phyloP scores from a whole-genome alignment of 495 filamentous ascomycete genomes.

The Pseudomonodictys pantanalensis region DNA sequence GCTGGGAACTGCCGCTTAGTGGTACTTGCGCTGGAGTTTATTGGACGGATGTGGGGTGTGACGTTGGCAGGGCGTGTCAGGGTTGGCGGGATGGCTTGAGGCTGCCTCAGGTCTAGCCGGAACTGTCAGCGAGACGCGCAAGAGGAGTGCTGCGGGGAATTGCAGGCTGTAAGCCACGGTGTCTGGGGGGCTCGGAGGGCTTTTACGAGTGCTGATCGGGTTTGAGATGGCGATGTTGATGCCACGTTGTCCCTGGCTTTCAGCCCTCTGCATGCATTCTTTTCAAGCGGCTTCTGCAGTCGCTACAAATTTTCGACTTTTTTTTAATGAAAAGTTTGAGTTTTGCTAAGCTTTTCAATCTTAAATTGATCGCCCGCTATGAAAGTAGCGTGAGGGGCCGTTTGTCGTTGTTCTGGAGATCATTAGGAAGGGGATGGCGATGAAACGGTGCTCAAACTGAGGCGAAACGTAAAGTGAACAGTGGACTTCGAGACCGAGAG shows the following conservation, averaged over 20 bases:
- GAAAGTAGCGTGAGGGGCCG: background rate
- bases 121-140: constrained; percentile 3
- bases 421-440: background rate
- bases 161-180: too few species aligned
- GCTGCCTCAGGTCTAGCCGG: background rate
- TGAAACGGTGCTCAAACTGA: constrained; percentile 23
- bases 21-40: background rate
- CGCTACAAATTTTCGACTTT: too few species aligned
- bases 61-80: constrained; percentile 4
- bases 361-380: background rate
- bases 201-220: background rate
- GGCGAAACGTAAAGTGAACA: constrained; percentile 14
- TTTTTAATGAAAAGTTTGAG: background rate
- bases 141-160: background rate
- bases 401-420: constrained; percentile 1
- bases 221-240: background rate
- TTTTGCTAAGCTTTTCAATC: background rate
- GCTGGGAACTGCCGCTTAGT: background rate
- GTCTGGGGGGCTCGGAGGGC: background rate
- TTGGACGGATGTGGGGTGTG: background rate
- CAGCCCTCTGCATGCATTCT: background rate
- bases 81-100: background rate
- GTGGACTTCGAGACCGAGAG: background rate
- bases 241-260: background rate
- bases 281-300: too few species aligned